Evolutionary conservation across 768 basidiomycete genomes (phyloP).

Genomic region (Podaxis sp.): DNA sequence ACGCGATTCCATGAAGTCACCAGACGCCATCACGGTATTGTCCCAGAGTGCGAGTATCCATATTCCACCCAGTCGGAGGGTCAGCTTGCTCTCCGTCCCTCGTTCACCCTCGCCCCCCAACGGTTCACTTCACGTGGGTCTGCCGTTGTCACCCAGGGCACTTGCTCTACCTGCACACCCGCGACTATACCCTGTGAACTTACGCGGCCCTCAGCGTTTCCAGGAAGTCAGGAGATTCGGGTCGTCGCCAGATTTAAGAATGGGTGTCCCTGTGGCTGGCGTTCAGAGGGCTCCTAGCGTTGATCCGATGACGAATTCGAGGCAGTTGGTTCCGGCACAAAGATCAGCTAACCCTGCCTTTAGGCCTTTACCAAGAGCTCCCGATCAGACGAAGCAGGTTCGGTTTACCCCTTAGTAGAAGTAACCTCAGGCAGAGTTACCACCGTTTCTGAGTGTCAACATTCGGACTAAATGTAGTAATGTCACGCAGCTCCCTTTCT

Average conservation of each 20-base stretch:
- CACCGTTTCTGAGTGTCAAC: background rate
- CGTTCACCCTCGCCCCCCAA: conserved; percentile 23
- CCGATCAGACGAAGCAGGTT: background rate
- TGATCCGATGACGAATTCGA: background rate
- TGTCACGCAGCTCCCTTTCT: background rate
- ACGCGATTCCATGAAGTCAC: background rate
- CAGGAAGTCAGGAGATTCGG: conserved; percentile 15
- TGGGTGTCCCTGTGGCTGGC: background rate
- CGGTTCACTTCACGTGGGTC: conserved; percentile 16
- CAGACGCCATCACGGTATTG: background rate
- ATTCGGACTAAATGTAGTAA: background rate
- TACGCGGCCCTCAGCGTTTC: conserved; percentile 7
- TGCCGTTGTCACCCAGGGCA: conserved; percentile 26
- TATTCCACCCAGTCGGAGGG: conserved; percentile 8
- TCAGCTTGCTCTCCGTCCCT: conserved; percentile 23
- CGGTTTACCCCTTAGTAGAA: background rate
- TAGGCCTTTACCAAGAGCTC: background rate
- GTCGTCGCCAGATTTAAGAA: conserved; percentile 7
- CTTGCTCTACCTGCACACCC: conserved; percentile 24
- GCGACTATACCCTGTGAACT: conserved; percentile 17
- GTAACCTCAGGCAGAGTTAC: background rate
- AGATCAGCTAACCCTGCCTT: background rate
- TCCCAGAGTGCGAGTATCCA: conserved; percentile 9
- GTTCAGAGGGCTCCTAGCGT: too few relatives aligned
- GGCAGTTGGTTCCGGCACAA: background rate